Conservation (phyloP, 768 basidiomycete species). For the Russula emetica region DNA sequence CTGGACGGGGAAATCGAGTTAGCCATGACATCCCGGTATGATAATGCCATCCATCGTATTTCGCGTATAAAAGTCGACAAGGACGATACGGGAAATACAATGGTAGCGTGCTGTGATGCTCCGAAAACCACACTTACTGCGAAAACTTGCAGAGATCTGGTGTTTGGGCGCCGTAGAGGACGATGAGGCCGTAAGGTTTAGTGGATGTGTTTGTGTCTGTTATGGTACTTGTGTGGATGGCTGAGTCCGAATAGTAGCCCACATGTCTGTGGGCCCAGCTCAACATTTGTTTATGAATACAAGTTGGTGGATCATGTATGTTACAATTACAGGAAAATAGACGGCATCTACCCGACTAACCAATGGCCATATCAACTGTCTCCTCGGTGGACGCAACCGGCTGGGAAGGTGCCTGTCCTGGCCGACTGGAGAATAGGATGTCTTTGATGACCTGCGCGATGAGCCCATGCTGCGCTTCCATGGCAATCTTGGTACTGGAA, state of each 20-base stretch:
- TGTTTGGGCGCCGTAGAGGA: conserved; percentile 33
- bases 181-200: conserved; percentile 26
- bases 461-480: conserved; percentile 90
- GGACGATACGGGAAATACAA: neutral
- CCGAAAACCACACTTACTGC: conserved; percentile 33
- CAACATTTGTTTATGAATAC: conserved; percentile 1
- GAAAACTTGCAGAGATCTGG: conserved; percentile 16
- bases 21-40: conserved; percentile 15
- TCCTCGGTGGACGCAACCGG: conserved; percentile 15
- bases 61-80: neutral
- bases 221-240: conserved; percentile 13
- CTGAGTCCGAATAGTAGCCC: conserved; percentile 5
- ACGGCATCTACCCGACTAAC: conserved; percentile 9
- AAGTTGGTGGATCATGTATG: neutral
- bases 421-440: conserved; percentile 70
- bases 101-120: neutral
- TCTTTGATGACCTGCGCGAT: conserved; percentile 94
- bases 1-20: conserved; percentile 33
- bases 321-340: conserved; percentile 10
- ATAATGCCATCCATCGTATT: conserved; percentile 12
- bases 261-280: neutral
- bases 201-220: conserved; percentile 21
- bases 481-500: conserved; percentile 76
- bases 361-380: conserved; percentile 24
- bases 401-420: conserved; percentile 28